These are phyloP conservation scores for Cyberlindnera veronae DNA, from an alignment of 805 yeast genomes.

Conservation along the genomic window DNA sequence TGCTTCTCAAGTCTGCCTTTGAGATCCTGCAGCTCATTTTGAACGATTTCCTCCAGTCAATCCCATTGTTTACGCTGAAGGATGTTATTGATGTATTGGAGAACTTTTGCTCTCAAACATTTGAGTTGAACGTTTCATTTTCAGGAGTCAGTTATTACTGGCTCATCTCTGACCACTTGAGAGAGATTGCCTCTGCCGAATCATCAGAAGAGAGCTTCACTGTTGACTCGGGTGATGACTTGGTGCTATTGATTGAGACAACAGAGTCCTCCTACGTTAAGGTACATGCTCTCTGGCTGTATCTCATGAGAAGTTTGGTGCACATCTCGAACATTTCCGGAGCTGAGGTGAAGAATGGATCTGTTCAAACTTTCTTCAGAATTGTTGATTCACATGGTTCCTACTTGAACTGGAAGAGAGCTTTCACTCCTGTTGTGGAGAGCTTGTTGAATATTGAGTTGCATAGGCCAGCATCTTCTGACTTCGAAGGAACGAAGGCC, in stretches of 20 bases:
- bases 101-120: conserved; percentile 65
- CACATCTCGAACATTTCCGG: conserved; percentile 61
- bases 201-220: conserved; percentile 10
- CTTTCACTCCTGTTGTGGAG: conserved; percentile 60
- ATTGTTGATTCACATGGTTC: conserved; percentile 70
- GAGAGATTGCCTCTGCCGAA: conserved; percentile 20
- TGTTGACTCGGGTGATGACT: conserved; percentile 23
- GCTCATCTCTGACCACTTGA: conserved; percentile 78
- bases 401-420: conserved; percentile 62
- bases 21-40: conserved; percentile 79
- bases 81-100: conserved; percentile 67
- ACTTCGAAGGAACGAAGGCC: conserved; percentile 33
- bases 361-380: conserved; percentile 83
- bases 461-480: conserved; percentile 15
- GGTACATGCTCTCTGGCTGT: conserved; percentile 54
- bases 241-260: conserved; percentile 26
- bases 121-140: conserved; percentile 83
- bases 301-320: conserved; percentile 59
- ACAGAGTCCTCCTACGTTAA: conserved; percentile 24
- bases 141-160: conserved; percentile 91
- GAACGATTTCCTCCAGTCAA: conserved; percentile 74
- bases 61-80: conserved; percentile 65
- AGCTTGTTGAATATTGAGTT: conserved; percentile 37
- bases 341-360: conserved; percentile 83
- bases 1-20: conserved; percentile 63